Conservation (phyloP, 169 alveolate genomes). For the Cryptosporidium tyzzeri region DNA sequence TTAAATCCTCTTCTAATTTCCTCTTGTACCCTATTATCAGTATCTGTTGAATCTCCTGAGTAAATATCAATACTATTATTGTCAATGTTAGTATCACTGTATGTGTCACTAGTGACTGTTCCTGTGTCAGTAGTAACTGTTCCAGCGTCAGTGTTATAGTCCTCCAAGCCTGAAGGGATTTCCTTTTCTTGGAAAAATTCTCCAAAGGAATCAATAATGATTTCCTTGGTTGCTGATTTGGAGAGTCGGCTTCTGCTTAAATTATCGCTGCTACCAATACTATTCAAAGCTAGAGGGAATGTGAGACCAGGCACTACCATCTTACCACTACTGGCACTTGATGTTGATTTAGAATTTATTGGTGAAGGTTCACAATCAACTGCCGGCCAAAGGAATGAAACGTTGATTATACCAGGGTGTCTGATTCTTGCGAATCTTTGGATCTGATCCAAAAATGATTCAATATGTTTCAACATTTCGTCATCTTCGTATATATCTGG, state of each 20-base stretch:
- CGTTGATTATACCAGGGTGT: constrained; percentile 1
- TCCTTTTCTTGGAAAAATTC: background rate
- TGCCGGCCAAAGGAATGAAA: constrained; percentile 25
- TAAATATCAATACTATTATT: background rate
- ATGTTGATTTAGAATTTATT: too few relatives aligned
- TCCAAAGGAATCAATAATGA: background rate
- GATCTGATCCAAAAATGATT: background rate
- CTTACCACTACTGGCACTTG: background rate
- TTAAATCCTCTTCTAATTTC: background rate
- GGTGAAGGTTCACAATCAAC: constrained; percentile 10
- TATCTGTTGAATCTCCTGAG: background rate
- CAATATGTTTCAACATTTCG: background rate
- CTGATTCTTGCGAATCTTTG: constrained; percentile 29
- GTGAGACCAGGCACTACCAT: constrained; percentile 47
- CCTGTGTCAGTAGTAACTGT: background rate
- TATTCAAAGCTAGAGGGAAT: constrained; percentile 22
- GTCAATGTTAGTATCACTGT: background rate
- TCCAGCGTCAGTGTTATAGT: background rate
- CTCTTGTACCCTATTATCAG: background rate
- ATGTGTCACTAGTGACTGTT: background rate
- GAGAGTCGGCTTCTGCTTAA: background rate
- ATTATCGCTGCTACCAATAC: background rate
- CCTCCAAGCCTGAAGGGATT: background rate
- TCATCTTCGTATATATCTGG: background rate
- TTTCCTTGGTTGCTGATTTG: background rate